Base-by-base conservation (phyloP, 2,329 filamentous ascomycete species). In the Aureobasidium subglaciale region DNA sequence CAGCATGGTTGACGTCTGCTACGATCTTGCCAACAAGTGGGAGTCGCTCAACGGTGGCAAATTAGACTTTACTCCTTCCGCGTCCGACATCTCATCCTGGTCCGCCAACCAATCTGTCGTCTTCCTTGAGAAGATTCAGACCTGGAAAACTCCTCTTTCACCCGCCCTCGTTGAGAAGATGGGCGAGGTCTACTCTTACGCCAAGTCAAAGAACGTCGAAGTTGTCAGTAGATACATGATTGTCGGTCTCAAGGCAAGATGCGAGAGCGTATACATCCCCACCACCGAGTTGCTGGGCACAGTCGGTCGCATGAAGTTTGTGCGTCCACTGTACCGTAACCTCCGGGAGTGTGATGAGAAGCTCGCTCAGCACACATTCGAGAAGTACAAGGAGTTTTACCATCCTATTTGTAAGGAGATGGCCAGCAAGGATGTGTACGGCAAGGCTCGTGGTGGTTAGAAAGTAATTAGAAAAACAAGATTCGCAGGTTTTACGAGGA, bases 241-340 rank as follows among this genome's bases (percentile, higher is more conserved):
- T 54, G 81, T 96, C 30, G 88, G 88, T 1, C 79, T 99, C 65
- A 82, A 82, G 63, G 87, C 88, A 11, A 81, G 84, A 56, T 88
- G 90, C 63, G 71, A 78, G 50, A 80, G 77, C 56, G 81, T 87
- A 34, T 89, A 92, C 64, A 68, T 82, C 58, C 85, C 85, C 1
- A 83, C 89, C 0, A 84, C 86, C 1, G 82, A 88, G 57, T 75
- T 96, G 55, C 76, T 97, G 35, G 88, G 88, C 29, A 78, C 79
- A 52, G 90, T 96, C 22, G 93, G 93, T 11, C 78, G 93, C 56
- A 97, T 99, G 93, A 97, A 97, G 80, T 97, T 92, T 71, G 92
- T 97, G 58, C 79, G 92, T 45, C 90, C 92, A 20, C 73, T 97
- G 66, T 96, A 86, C 74, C 80, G 86, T 59, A 80, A 82, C 48